Conservation (phyloP, 371 early-diverging fungal species). For the Mucor piriformis region DNA sequence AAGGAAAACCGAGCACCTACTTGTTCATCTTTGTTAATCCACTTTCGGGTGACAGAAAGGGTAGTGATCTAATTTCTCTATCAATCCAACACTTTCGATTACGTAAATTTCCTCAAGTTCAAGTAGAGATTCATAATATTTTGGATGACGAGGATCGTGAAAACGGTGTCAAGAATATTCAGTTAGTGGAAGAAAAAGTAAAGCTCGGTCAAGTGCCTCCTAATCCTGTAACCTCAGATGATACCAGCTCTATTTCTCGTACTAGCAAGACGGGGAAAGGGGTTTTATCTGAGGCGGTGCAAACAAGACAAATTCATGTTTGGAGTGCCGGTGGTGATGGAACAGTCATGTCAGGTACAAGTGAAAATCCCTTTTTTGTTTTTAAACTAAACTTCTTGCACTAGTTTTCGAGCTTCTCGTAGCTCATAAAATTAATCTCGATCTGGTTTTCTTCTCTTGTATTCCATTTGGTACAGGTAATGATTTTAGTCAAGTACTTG, state of each 20-base stretch:
- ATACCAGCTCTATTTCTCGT: constrained; percentile 5
- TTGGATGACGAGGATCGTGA: constrained; percentile 50
- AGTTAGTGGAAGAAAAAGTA: constrained; percentile 34
- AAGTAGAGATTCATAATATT: constrained; percentile 64
- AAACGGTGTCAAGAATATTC: constrained; percentile 43
- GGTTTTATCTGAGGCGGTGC: constrained; percentile 31
- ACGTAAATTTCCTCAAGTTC: constrained; percentile 56
- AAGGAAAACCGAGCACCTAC: constrained; percentile 50
- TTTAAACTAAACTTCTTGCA: too few relatives aligned
- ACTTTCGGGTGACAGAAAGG: constrained; percentile 60
- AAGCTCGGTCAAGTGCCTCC: constrained; percentile 25
- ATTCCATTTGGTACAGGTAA: constrained; percentile 74
- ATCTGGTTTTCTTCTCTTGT: constrained; percentile 62
- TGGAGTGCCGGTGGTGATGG: constrained; percentile 74
- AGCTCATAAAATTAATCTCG: constrained; percentile 51
- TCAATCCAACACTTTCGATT: constrained; percentile 62
- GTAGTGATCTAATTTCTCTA: constrained; percentile 49
- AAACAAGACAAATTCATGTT: constrained; percentile 55
- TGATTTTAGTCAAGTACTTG: constrained; percentile 66
- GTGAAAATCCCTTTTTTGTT: too few relatives aligned
- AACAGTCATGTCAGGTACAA: constrained; percentile 27
- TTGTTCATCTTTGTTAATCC: constrained; percentile 71
- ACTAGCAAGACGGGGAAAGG: constrained; percentile 33
- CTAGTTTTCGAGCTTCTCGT: constrained; percentile 57
- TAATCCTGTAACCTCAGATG: background rate